These are phyloP conservation scores for Claviceps capensis DNA, from an alignment of 2,329 filamentous ascomycete genomes.

Conservation along the genomic window DNA sequence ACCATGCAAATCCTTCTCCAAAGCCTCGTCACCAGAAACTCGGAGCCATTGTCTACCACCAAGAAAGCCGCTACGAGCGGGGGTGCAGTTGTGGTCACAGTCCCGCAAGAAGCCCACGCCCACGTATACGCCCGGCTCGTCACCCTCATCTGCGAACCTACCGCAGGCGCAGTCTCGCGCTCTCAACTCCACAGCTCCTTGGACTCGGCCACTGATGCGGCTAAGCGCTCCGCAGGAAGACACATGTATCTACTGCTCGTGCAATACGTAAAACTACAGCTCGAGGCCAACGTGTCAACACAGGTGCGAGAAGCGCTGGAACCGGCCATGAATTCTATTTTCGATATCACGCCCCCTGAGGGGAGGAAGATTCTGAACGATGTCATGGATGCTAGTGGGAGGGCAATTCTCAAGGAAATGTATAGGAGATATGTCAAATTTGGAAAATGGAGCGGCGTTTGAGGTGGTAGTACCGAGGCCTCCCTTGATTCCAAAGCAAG, in stretches of 20 bases:
- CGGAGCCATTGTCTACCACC: conserved; percentile 3
- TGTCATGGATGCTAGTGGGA: conserved; percentile 42
- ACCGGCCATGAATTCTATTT: conserved; percentile 42
- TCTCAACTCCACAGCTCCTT: conserved; percentile 30
- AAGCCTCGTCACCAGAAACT: conserved; percentile 30
- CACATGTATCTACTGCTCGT: conserved; percentile 49
- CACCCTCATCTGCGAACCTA: conserved; percentile 46
- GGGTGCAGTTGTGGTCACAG: background rate
- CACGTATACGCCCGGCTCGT: conserved; percentile 40
- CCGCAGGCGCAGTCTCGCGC: conserved; percentile 39
- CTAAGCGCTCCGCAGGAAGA: conserved; percentile 46
- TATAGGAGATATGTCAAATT: conserved; percentile 47
- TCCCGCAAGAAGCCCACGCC: conserved; percentile 30
- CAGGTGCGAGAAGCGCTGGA: conserved; percentile 41
- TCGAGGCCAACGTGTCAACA: conserved; percentile 38
- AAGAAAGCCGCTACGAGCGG: background rate
- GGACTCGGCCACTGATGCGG: conserved; percentile 46
- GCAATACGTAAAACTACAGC: conserved; percentile 46
- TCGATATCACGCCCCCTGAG: conserved; percentile 43
- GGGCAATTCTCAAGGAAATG: conserved; percentile 44
- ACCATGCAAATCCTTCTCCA: conserved; percentile 42
- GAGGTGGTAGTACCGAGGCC: conserved; percentile 5
- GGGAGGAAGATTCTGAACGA: conserved; percentile 44
- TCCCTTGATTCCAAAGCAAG: too few relatives aligned
- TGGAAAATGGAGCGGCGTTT: conserved; percentile 50